Conservation (phyloP, 805 yeast species). For the Ogataea ganodermae region DNA sequence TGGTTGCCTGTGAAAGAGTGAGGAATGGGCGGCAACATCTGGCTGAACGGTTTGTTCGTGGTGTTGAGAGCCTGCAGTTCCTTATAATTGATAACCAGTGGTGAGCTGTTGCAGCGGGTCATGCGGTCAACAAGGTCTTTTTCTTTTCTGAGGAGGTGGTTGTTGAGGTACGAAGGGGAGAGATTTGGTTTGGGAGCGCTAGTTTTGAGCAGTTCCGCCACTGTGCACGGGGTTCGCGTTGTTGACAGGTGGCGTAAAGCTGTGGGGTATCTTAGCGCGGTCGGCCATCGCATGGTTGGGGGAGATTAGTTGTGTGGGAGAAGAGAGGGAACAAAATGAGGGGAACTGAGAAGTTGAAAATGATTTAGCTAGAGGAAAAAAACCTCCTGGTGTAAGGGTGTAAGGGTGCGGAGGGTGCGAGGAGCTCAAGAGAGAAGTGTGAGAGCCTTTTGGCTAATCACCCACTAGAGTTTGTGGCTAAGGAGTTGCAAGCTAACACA, state of each 20-base stretch:
- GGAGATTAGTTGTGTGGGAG: neutral
- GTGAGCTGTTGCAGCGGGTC: neutral
- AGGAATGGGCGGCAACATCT: constrained; percentile 1
- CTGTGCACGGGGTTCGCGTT: neutral
- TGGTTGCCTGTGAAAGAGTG: neutral
- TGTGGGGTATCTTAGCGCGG: no score
- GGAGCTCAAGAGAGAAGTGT: no score
- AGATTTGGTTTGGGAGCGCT: neutral
- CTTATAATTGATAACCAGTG: neutral
- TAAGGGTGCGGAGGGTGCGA: no score
- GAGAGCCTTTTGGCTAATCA: no score
- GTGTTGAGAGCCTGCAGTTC: constrained; percentile 1
- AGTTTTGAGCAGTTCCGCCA: neutral
- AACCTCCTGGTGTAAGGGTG: constrained; percentile 1
- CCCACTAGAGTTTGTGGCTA: no score
- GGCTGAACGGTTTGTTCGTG: neutral
- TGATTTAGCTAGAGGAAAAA: neutral
- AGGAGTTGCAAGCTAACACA: no score
- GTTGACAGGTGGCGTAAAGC: neutral
- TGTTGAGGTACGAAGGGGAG: neutral
- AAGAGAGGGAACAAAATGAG: neutral
- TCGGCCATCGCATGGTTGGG: neutral
- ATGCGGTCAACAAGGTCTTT: constrained; percentile 1
- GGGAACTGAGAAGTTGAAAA: neutral
- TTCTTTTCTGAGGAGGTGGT: constrained; percentile 1